A percentile compares a stretch with the other conserved stretches of the same genome.
phyloP scores from a whole-genome alignment of 2,329 filamentous ascomycete genomes.

The Fusarium bactridioides region DNA sequence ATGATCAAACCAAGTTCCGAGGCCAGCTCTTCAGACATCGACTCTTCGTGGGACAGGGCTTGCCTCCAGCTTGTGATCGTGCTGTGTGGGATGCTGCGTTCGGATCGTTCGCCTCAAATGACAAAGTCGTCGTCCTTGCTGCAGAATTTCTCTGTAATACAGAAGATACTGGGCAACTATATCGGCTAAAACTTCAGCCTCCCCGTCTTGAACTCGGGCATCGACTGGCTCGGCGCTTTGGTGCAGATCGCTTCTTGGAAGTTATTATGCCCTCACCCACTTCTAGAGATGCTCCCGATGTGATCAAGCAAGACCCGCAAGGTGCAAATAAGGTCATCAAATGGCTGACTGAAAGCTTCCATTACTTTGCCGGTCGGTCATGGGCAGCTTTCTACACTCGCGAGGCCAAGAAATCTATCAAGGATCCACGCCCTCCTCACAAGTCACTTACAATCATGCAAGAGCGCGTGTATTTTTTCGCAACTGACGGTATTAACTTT shows the following conservation, averaged over 20 bases:
- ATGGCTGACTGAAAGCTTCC: constrained; percentile 44
- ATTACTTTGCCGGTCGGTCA: constrained; percentile 55
- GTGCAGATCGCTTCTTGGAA: constrained; percentile 66
- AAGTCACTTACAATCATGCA: constrained; percentile 38
- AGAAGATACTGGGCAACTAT: constrained; percentile 50
- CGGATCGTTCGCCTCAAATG: constrained; percentile 45
- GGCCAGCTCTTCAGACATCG: constrained; percentile 49
- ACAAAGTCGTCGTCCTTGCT: constrained; percentile 53
- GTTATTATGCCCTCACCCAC: constrained; percentile 58
- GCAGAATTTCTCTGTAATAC: constrained; percentile 52
- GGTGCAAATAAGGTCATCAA: constrained; percentile 43
- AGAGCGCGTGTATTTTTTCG: constrained; percentile 63
- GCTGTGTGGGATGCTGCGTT: constrained; percentile 58
- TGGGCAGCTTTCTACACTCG: constrained; percentile 60
- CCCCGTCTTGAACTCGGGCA: constrained; percentile 58
- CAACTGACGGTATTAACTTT: constrained; percentile 58
- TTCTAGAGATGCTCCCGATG: constrained; percentile 35
- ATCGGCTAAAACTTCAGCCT: constrained; percentile 57
- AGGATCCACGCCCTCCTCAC: constrained; percentile 38
- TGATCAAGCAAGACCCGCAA: constrained; percentile 44
- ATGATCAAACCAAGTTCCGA: constrained; percentile 56
- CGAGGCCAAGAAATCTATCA: constrained; percentile 49
- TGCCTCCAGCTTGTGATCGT: constrained; percentile 57
- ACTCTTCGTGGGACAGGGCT: constrained; percentile 52
- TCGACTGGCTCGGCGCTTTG: constrained; percentile 63